phyloP scores from a whole-genome alignment of 805 yeast genomes.

The Grigorovia yakushimaensis region DNA sequence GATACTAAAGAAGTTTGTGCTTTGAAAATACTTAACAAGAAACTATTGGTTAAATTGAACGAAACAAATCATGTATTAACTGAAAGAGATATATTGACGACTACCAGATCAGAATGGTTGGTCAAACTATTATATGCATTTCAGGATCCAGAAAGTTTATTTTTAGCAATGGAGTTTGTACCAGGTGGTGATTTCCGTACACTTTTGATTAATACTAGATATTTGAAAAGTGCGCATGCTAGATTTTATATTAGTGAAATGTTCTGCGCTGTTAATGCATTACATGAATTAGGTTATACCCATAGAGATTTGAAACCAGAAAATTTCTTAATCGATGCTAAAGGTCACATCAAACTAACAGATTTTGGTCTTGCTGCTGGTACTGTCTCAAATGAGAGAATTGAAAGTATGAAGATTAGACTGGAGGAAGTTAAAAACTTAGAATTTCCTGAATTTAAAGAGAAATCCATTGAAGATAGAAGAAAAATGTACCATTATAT shows the following conservation, averaged over 20 bases:
- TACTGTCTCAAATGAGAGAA: conserved; percentile 81
- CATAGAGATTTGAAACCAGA: conserved; percentile 97
- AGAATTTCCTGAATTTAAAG: conserved; percentile 51
- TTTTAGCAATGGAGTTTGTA: conserved; percentile 98
- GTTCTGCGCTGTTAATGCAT: conserved; percentile 89
- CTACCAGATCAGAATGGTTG: conserved; percentile 91
- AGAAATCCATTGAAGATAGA: conserved; percentile 76
- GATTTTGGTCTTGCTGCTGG: conserved; percentile 98
- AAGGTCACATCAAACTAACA: conserved; percentile 70
- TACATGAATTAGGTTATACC: conserved; percentile 91
- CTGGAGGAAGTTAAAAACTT: conserved; percentile 66
- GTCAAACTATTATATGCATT: conserved; percentile 90
- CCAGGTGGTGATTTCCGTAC: conserved; percentile 99
- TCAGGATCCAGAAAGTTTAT: conserved; percentile 84
- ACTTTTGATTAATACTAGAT: conserved; percentile 83
- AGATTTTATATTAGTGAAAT: conserved; percentile 91
- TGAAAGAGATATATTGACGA: conserved; percentile 94
- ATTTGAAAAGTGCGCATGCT: conserved; percentile 87
- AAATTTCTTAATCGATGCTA: conserved; percentile 64
- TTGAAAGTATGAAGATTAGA: conserved; percentile 78
- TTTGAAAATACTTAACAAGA: conserved; percentile 80
- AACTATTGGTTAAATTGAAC: conserved; percentile 74
- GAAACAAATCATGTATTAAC: conserved; percentile 94
- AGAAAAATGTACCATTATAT: conserved; percentile 75
- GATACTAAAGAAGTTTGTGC: conserved; percentile 96